Conservation (phyloP, 2,329 filamentous ascomycete genomes). For the Sordariomycetes sp. region DNA sequence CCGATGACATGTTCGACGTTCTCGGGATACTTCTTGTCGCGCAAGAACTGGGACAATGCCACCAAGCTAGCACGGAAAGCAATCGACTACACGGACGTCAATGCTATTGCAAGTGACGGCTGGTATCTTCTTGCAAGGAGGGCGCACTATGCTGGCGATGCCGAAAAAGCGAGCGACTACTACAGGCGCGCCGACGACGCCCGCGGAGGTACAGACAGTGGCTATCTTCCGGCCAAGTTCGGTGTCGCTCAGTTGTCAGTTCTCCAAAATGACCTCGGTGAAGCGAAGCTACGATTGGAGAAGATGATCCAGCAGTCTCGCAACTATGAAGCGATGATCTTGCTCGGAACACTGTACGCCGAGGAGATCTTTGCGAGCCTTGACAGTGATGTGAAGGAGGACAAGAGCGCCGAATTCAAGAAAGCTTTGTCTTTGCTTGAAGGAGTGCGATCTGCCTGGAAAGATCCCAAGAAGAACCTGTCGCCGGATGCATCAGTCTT, state of each 20-base stretch:
- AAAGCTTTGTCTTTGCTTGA: conserved; percentile 84
- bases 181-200: conserved; percentile 89
- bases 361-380: conserved; percentile 86
- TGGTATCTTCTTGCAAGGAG: conserved; percentile 94
- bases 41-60: conserved; percentile 71
- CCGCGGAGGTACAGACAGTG: conserved; percentile 80
- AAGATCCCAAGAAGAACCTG: conserved; percentile 79
- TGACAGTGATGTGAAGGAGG: conserved; percentile 64
- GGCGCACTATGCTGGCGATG: conserved; percentile 74
- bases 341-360: conserved; percentile 85
- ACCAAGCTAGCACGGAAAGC: conserved; percentile 85
- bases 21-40: conserved; percentile 78
- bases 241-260: conserved; percentile 86
- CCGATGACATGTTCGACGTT: conserved; percentile 88
- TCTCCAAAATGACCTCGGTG: conserved; percentile 73
- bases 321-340: conserved; percentile 78
- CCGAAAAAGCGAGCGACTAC: conserved; percentile 69
- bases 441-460: conserved; percentile 79
- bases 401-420: conserved; percentile 75
- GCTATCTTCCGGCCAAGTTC: conserved; percentile 90
- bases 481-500: conserved; percentile 78
- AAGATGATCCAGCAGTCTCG: conserved; percentile 87
- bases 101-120: conserved; percentile 91
- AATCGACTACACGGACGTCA: conserved; percentile 92
- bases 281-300: conserved; percentile 87